Percentiles rank a stretch among this genome's conserved stretches.
These are phyloP conservation scores for Oxytropis ochrocephala DNA, from an alignment of 306 rosid genomes.

Conservation along the genomic window DNA sequence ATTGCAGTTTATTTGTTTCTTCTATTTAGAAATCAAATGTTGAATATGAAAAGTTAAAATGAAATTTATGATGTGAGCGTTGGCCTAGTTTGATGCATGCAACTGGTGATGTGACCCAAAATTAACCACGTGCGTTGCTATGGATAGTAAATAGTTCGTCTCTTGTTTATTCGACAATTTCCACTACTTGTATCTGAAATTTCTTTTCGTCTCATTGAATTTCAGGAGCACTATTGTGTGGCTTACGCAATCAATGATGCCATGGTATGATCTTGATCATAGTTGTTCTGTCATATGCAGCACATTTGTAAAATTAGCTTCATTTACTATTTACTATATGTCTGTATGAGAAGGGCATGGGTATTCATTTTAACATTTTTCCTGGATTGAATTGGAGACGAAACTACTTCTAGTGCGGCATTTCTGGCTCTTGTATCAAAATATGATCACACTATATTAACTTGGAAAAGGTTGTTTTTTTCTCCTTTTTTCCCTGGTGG, in stretches of 20 bases:
- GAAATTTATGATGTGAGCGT: background rate
- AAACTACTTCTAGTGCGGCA: background rate
- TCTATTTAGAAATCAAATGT: background rate
- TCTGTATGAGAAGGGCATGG: background rate
- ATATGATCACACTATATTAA: background rate
- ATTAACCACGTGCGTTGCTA: conserved; percentile 13
- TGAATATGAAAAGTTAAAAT: background rate
- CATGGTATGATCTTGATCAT: conserved; percentile 44
- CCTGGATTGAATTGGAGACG: background rate
- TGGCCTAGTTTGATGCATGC: conserved; percentile 5
- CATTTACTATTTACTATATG: background rate
- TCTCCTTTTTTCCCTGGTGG: background rate
- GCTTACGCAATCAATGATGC: conserved; percentile 87
- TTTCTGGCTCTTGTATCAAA: background rate
- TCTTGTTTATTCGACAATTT: background rate
- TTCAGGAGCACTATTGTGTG: conserved; percentile 99
- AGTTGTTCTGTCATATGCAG: conserved; percentile 6
- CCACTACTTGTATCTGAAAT: conserved; percentile 6
- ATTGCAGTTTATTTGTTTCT: background rate
- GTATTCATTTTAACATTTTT: background rate
- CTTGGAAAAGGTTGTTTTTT: background rate
- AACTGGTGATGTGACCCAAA: conserved; percentile 1
- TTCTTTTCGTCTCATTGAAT: conserved; percentile 27
- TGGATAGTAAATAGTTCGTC: background rate
- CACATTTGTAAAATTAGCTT: background rate